Evolutionary conservation across 352 stramenopile species (phyloP).

Genomic region (Phytophthora capsici): DNA sequence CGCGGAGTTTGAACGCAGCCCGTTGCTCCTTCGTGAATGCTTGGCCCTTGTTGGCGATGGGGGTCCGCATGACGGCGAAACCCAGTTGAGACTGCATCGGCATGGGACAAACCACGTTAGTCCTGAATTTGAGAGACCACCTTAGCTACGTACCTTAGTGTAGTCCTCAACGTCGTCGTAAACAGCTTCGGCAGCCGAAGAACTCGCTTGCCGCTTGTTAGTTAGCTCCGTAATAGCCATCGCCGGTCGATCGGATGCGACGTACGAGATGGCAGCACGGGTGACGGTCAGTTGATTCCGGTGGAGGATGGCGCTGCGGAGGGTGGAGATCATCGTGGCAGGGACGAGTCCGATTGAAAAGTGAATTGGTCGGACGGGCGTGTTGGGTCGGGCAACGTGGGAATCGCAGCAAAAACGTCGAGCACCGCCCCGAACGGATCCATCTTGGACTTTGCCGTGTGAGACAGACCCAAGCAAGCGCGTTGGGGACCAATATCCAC

Average conservation of each 20-base stretch:
- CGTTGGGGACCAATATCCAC: slow-evolving; percentile 11
- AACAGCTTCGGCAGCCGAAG: slow-evolving; percentile 12
- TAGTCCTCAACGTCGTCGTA: slow-evolving; percentile 12
- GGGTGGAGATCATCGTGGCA: slow-evolving; percentile 25
- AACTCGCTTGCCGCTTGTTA: slow-evolving; percentile 28
- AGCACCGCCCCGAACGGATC: slow-evolving; percentile 2
- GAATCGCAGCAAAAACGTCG: slow-evolving; percentile 16
- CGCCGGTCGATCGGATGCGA: slow-evolving; percentile 9
- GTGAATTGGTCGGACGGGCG: slow-evolving; percentile 18
- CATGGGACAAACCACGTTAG: slow-evolving; percentile 4
- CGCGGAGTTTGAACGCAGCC: slow-evolving; percentile 86
- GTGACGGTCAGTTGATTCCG: slow-evolving; percentile 9
- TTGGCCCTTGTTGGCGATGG: slow-evolving; percentile 92
- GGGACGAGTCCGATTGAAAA: slow-evolving; percentile 16
- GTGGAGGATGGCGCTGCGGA: slow-evolving; percentile 14
- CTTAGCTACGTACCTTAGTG: slow-evolving; percentile 6
- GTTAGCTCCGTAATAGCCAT: slow-evolving; percentile 6
- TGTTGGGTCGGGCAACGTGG: slow-evolving; percentile 6
- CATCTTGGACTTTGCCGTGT: slow-evolving; percentile 22
- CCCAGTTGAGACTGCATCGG: slow-evolving; percentile 13
- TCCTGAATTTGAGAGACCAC: slow-evolving; percentile 7
- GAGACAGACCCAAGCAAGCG: slow-evolving; percentile 21
- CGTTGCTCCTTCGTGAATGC: slow-evolving; percentile 93
- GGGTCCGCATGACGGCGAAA: slow-evolving; percentile 70
- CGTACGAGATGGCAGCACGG: slow-evolving; percentile 25